Conservation (phyloP, 306 rosid species). For the Prunus mume region DNA sequence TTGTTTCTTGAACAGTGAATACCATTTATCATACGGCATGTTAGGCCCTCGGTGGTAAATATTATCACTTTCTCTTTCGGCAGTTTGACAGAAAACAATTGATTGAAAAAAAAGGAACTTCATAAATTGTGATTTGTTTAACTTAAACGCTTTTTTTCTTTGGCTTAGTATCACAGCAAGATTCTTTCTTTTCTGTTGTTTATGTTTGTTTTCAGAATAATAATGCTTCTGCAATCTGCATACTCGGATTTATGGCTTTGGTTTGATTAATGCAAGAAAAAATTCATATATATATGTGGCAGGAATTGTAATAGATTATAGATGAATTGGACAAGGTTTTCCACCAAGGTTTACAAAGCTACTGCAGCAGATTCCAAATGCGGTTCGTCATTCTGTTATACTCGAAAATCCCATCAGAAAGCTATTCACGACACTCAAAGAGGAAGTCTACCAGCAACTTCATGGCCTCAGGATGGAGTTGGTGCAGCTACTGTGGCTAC, state of each 20-base stretch:
- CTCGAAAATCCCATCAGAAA: background rate
- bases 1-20: background rate
- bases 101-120: background rate
- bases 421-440: constrained; percentile 7
- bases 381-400: constrained; percentile 5
- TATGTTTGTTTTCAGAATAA: background rate
- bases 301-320: background rate
- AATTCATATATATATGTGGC: background rate
- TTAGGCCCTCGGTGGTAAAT: background rate
- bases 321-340: constrained; percentile 42
- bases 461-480: background rate
- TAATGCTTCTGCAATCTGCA: background rate
- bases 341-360: constrained; percentile 11
- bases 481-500: constrained; percentile 1
- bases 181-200: background rate
- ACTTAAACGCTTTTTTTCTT: background rate
- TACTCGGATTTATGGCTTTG: background rate
- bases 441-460: background rate
- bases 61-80: background rate
- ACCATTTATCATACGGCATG: background rate
- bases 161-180: background rate
- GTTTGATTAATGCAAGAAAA: background rate
- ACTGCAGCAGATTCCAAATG: constrained; percentile 10
- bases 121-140: background rate
- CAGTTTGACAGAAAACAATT: background rate